Percentiles rank a stretch among this genome's conserved stretches.
phyloP scores from a whole-genome alignment of 371 early-diverging fungal species.

The Dichotomocladium elegans region DNA sequence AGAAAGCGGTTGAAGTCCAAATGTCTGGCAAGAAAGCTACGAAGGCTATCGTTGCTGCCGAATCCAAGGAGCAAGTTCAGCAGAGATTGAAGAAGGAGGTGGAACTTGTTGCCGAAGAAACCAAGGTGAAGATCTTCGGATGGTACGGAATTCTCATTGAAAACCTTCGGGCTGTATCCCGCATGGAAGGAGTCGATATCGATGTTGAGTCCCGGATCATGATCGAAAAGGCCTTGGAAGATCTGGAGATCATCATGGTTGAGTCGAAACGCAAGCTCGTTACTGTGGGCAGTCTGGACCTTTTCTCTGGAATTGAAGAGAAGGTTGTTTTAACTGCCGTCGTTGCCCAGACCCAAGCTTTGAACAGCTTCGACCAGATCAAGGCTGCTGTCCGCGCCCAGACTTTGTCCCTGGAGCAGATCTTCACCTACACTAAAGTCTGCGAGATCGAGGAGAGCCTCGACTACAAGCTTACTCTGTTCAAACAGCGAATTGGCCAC shows the following conservation, averaged over 20 bases:
- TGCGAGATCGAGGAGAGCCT: conserved; percentile 13
- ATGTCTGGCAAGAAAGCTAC: conserved; percentile 25
- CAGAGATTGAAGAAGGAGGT: conserved; percentile 26
- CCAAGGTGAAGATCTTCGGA: conserved; percentile 18
- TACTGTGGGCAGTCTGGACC: not conserved
- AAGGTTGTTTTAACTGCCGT: conserved; percentile 1
- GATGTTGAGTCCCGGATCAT: conserved; percentile 8
- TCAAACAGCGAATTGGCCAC: conserved; percentile 17
- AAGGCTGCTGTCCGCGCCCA: conserved; percentile 19
- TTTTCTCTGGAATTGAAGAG: not conserved
- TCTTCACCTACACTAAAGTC: conserved; percentile 6
- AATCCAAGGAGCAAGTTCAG: conserved; percentile 26
- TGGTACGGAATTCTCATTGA: conserved; percentile 28
- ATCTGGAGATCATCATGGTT: conserved; percentile 9
- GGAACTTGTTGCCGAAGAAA: conserved; percentile 25
- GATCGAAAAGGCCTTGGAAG: conserved; percentile 16
- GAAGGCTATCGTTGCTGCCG: conserved; percentile 19
- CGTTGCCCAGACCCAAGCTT: conserved; percentile 24
- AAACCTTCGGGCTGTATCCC: conserved; percentile 17
- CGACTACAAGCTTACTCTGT: conserved; percentile 15
- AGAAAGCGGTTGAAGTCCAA: not conserved
- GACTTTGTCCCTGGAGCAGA: conserved; percentile 15
- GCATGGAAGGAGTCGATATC: conserved; percentile 19
- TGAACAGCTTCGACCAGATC: conserved; percentile 24
- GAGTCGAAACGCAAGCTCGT: conserved; percentile 9